Conservation (phyloP, 2,329 filamentous ascomycete species). For the Cladorrhinum sp. region DNA sequence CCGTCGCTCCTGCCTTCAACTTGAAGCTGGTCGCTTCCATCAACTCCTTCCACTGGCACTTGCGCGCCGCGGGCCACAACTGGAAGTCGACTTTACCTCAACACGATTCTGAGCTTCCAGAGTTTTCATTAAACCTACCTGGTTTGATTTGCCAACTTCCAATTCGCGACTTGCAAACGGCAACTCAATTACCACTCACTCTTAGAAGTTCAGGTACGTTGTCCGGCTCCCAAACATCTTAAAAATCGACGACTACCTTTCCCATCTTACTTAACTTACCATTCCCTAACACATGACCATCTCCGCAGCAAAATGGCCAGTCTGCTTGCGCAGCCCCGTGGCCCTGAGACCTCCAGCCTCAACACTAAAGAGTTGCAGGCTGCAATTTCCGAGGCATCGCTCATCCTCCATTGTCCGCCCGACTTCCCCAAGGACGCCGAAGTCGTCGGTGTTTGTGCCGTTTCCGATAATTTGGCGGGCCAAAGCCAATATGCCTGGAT, state of each 20-base stretch:
- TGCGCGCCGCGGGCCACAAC: no score
- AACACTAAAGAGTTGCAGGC: background rate
- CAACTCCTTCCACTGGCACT: no score
- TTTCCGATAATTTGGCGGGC: constrained; percentile 13
- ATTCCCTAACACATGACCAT: background rate
- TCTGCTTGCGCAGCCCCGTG: background rate
- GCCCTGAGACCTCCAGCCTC: background rate
- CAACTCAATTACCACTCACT: no score
- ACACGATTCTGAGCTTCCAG: no score
- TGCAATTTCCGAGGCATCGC: constrained; percentile 16
- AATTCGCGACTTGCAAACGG: no score
- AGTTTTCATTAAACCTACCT: no score
- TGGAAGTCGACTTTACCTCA: no score
- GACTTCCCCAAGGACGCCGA: constrained; percentile 19
- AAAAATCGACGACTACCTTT: background rate
- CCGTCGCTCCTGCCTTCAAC: background rate
- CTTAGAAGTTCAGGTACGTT: no score
- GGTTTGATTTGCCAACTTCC: no score
- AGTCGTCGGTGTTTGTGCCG: constrained; percentile 21
- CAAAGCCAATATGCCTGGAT: constrained; percentile 23
- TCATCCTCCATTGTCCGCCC: constrained; percentile 23
- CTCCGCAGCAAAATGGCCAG: background rate
- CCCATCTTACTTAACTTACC: background rate
- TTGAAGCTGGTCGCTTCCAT: no score
- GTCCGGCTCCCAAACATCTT: background rate